A percentile compares a stretch with the other conserved stretches of the same genome.
Evolutionary conservation across 2,329 filamentous ascomycete genomes (phyloP).

Genomic region (Trichoderma endophyticum): DNA sequence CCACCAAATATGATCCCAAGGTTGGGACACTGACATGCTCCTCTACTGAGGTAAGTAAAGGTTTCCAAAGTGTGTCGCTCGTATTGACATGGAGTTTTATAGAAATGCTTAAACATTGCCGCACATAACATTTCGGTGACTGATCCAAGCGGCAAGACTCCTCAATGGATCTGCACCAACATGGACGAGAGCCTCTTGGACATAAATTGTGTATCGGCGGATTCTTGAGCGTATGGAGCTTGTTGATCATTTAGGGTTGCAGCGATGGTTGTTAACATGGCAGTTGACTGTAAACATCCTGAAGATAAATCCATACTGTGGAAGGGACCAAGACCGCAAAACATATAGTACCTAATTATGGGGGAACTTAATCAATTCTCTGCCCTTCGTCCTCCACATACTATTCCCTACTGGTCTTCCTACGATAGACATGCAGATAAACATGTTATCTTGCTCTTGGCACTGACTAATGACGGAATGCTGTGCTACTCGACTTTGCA

Average conservation of each 20-base stretch:
- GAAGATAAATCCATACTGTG: neutral
- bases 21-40: conserved; percentile 6
- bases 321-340: neutral
- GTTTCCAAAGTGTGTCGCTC: no score
- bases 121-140: neutral
- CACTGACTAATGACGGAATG: neutral
- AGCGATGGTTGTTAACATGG: neutral
- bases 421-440: neutral
- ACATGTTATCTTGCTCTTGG: neutral
- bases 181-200: neutral
- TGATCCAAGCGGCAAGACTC: neutral
- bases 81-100: neutral
- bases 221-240: neutral
- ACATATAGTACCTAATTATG: neutral
- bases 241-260: neutral
- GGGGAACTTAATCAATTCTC: neutral
- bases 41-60: neutral
- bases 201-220: neutral
- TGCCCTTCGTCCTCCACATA: neutral
- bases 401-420: neutral
- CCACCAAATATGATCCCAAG: neutral
- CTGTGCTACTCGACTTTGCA: neutral
- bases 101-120: conserved; percentile 1
- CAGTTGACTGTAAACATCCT: neutral
- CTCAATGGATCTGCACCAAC: conserved; percentile 4